phyloP scores from a whole-genome alignment of 2,329 filamentous ascomycete genomes.

The Harringtonia aguacate region DNA sequence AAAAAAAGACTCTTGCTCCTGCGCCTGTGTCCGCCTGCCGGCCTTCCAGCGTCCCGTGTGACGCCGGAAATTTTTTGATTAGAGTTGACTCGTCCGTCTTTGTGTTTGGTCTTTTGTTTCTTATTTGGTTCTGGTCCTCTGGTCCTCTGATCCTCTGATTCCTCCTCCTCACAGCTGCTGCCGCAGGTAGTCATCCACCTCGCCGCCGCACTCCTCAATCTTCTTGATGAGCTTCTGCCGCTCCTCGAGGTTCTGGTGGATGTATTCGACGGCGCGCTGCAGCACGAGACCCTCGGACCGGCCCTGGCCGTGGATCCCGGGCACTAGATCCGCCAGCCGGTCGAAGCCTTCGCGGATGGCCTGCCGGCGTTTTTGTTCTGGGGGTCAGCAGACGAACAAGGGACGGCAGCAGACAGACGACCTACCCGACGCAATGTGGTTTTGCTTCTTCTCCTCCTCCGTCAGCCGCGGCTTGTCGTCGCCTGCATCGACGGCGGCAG shows the following conservation, averaged over 20 bases:
- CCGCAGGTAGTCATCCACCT: conserved; percentile 30
- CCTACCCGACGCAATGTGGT: conserved; percentile 24
- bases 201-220: conserved; percentile 45
- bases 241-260: conserved; percentile 48
- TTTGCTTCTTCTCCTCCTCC: conserved; percentile 27
- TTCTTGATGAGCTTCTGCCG: conserved; percentile 45
- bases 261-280: conserved; percentile 56
- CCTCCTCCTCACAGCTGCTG: background rate
- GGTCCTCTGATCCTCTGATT: background rate
- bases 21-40: too few relatives aligned
- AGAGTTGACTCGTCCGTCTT: too few relatives aligned
- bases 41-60: too few relatives aligned
- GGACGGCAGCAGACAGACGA: background rate
- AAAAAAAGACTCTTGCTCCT: background rate
- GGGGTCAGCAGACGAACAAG: background rate
- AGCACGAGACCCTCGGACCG: conserved; percentile 81
- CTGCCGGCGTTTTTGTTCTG: conserved; percentile 24
- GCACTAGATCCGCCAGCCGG: conserved; percentile 67
- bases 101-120: background rate
- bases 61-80: too few relatives aligned
- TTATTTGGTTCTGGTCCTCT: background rate
- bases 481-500: background rate
- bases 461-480: conserved; percentile 23
- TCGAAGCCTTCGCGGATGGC: conserved; percentile 81
- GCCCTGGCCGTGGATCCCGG: conserved; percentile 71